phyloP scores from a whole-genome alignment of 805 yeast genomes.

The Zygosaccharomyces pseudorouxii region DNA sequence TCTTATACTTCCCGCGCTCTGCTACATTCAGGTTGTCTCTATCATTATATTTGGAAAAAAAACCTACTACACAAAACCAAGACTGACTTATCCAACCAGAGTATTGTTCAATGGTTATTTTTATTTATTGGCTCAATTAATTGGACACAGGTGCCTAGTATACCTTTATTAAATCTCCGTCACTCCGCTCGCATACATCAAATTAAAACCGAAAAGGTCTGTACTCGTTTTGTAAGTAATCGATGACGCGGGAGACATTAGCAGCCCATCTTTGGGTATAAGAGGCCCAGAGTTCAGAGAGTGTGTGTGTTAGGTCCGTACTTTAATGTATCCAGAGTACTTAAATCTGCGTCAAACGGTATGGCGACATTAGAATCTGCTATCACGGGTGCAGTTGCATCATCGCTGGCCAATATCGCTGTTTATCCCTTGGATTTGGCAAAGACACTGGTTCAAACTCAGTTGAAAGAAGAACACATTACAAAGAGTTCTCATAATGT shows the following conservation, averaged over 20 bases:
- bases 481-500: constrained; percentile 8
- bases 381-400: constrained; percentile 76
- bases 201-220: too few relatives aligned
- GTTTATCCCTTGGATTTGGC: constrained; percentile 80
- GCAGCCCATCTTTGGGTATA: not conserved
- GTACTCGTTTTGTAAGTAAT: too few relatives aligned
- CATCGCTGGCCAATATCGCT: constrained; percentile 69
- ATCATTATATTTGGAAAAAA: too few relatives aligned
- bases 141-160: too few relatives aligned
- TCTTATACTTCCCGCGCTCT: too few relatives aligned
- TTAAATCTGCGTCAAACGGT: not conserved
- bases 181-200: too few relatives aligned
- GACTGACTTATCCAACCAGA: too few relatives aligned
- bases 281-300: not conserved
- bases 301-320: not conserved
- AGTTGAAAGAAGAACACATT: constrained; percentile 30
- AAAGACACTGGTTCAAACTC: constrained; percentile 74
- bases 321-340: not conserved
- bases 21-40: too few relatives aligned
- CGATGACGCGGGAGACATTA: not conserved
- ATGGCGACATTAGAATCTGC: constrained; percentile 67
- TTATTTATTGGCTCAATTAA: too few relatives aligned
- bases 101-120: too few relatives aligned
- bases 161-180: too few relatives aligned
- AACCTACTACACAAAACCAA: too few relatives aligned